Percentiles rank a stretch among this genome's conserved stretches.
Evolutionary conservation across 129 eudicot species (phyloP).

Genomic region (Centaurea solstitialis): DNA sequence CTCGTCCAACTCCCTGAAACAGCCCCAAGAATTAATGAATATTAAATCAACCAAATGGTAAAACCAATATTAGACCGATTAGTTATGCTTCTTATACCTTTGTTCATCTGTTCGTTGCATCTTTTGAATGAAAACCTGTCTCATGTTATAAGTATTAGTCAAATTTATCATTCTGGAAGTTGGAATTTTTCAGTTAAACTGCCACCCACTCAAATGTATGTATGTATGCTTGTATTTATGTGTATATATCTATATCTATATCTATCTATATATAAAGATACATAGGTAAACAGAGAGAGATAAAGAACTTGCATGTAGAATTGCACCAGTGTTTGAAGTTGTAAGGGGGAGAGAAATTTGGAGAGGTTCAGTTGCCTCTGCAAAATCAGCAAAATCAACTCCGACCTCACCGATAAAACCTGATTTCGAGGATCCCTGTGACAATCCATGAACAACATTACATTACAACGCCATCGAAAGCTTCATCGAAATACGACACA

Average conservation of each 20-base stretch:
- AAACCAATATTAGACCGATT: not conserved
- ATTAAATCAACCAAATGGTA: not conserved
- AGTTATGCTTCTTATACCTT: slow-evolving; percentile 49
- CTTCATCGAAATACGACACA: not conserved
- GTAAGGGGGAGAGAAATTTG: slow-evolving; percentile 70
- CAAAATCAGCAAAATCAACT: slow-evolving; percentile 80
- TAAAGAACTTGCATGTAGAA: slow-evolving; percentile 69
- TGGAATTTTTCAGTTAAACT: not conserved
- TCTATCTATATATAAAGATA: not conserved
- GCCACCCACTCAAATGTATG: not conserved
- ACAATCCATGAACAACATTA: slow-evolving; percentile 19
- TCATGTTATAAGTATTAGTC: slow-evolving; percentile 1
- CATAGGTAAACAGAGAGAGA: not conserved
- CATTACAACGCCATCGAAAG: slow-evolving; percentile 2
- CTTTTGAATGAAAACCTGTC: slow-evolving; percentile 80
- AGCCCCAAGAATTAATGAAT: not conserved
- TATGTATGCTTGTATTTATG: not conserved
- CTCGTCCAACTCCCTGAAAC: slow-evolving; percentile 54
- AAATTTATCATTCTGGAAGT: not conserved
- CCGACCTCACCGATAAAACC: slow-evolving; percentile 84
- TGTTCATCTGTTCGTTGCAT: slow-evolving; percentile 59
- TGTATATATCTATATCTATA: not conserved
- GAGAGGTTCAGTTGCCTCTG: slow-evolving; percentile 60
- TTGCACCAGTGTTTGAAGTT: slow-evolving; percentile 61
- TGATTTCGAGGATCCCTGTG: slow-evolving; percentile 84